Conservation (phyloP, 768 basidiomycete species). For the Polyporus arcularius region DNA sequence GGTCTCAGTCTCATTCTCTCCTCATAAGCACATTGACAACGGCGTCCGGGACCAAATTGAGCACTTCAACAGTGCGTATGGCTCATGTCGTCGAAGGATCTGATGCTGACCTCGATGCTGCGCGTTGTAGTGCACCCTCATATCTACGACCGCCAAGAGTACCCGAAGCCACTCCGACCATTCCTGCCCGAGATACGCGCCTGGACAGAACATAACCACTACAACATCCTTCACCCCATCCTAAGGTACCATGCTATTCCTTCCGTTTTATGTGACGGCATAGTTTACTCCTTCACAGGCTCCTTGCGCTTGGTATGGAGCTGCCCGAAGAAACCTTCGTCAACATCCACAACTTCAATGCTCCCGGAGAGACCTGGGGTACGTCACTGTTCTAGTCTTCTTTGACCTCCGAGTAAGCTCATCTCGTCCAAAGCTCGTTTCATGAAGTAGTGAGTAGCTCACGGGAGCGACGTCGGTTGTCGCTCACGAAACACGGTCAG, state of each 20-base stretch:
- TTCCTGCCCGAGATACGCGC: conserved; percentile 33
- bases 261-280: neutral
- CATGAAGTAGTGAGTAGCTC: conserved; percentile 60
- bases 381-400: conserved; percentile 3
- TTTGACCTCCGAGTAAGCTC: neutral
- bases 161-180: conserved; percentile 31
- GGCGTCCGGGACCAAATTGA: conserved; percentile 49
- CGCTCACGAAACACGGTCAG: conserved; percentile 14
- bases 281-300: conserved; percentile 12
- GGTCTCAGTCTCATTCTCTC: neutral
- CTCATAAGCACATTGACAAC: conserved; percentile 38
- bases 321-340: conserved; percentile 37
- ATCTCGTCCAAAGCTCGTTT: conserved; percentile 48
- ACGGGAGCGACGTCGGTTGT: too few species aligned
- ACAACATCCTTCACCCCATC: conserved; percentile 30
- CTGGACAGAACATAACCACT: conserved; percentile 32
- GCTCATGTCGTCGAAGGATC: neutral
- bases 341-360: conserved; percentile 29
- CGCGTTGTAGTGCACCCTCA: conserved; percentile 27
- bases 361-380: conserved; percentile 33
- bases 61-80: conserved; percentile 41
- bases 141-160: conserved; percentile 25
- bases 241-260: conserved; percentile 20
- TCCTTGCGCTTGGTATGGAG: conserved; percentile 36
- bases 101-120: neutral